Evolutionary conservation across 1,139 yeast species (phyloP).

Genomic region (Saccharomyces hybrid): DNA sequence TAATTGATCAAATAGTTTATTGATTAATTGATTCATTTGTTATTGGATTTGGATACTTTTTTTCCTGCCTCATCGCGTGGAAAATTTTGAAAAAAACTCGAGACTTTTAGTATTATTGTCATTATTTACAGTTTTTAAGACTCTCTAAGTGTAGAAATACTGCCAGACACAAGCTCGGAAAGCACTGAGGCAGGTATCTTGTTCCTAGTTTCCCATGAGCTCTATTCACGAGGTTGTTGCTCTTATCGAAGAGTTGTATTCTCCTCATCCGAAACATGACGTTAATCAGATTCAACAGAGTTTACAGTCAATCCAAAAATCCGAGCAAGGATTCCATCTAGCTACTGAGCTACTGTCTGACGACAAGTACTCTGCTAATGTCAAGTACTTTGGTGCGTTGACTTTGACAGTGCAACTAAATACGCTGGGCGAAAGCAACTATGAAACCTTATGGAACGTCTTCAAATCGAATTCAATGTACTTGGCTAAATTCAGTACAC

Average conservation of each 20-base stretch:
- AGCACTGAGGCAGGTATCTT: background rate
- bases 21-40: background rate
- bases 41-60: background rate
- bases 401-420: conserved; percentile 56
- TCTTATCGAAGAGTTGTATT: conserved; percentile 27
- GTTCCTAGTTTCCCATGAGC: conserved; percentile 10
- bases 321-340: conserved; percentile 42
- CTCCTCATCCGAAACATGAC: conserved; percentile 31
- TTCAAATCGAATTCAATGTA: conserved; percentile 26
- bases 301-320: conserved; percentile 50
- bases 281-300: conserved; percentile 43
- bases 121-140: background rate
- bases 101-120: background rate
- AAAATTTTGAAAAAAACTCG: background rate
- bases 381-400: conserved; percentile 65
- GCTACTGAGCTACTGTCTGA: conserved; percentile 44
- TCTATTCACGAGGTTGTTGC: conserved; percentile 20
- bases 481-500: conserved; percentile 15
- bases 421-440: conserved; percentile 14
- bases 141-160: background rate
- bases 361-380: conserved; percentile 37
- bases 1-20: background rate
- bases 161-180: background rate
- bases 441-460: conserved; percentile 19
- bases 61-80: background rate